Base-by-base conservation (phyloP, 2,329 filamentous ascomycete species). In the Biscogniauxia mediterranea region DNA sequence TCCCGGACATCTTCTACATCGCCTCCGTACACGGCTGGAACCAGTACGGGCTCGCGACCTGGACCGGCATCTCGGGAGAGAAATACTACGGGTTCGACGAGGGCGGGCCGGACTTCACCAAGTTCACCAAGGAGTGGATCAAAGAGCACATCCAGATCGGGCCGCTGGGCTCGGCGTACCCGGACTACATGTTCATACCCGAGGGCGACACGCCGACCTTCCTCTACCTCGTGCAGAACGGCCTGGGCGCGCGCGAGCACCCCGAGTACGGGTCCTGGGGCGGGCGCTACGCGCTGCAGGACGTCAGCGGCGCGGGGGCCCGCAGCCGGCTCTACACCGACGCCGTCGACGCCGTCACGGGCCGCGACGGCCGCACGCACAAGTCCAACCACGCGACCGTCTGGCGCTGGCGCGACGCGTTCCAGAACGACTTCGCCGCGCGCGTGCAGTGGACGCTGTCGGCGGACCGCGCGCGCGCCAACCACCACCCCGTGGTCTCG, bases 1-100 rank as follows among this genome's bases (percentile, higher is more conserved):
- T 80, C 61, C 83, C 85, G 0, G 78, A 83, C 25, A 68, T 87
- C 6, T 81, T 84, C 65, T 86, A 85, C 70, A 84, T 87, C 58
- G 75, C 74, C 15, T 83, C 81, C 0, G 70, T 85, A 1, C 85
- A 87, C 66, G 83, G 78, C 6, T 87, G 80, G 79, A 83, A 82
- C 64, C 75, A 81, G 54, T 88, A 87, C 62, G 77, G 76, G 1
- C 66, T 79, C 56, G 84, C 84, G 0, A 73, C 83, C 0, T 87
- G 85, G 84, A 78, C 75, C 1, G 84, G 84, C 0, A 87, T 87
- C 49, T 81, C 77, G 2, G 81, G 80, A 5, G 80, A 83, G 3
- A 62, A 61, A 2, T 79, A 74, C 65, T 81, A 80, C 56, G 74
- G 72, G 25, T 81, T 81, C 56, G 79, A 83, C 61, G 61, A 73